Evolutionary conservation across 495 filamentous ascomycete species (phyloP).

Genomic region (Articulospora tetracladia): DNA sequence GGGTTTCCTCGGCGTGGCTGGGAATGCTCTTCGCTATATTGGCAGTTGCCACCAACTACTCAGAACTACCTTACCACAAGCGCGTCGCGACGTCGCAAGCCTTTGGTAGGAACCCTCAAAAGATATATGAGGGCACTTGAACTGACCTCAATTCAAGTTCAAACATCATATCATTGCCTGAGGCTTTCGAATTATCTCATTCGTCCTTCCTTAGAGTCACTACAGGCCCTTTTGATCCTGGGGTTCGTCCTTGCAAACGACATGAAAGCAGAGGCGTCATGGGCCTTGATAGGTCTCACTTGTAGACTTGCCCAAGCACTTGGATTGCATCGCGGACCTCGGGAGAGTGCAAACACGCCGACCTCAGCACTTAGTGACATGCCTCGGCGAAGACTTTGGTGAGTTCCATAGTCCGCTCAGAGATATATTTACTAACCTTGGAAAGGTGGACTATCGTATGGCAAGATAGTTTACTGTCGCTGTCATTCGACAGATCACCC

Average conservation of each 20-base stretch:
- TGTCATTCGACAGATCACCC: constrained; percentile 49
- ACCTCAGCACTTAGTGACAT: constrained; percentile 16
- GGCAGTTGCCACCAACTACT: constrained; percentile 79
- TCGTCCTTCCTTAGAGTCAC: constrained; percentile 53
- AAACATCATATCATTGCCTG: constrained; percentile 54
- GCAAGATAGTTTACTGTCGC: constrained; percentile 52
- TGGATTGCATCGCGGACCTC: constrained; percentile 43
- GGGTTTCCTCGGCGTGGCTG: constrained; percentile 62
- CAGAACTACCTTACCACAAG: constrained; percentile 57
- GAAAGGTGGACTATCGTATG: constrained; percentile 52
- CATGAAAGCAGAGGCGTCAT: constrained; percentile 57
- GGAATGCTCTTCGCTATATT: constrained; percentile 76
- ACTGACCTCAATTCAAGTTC: constrained; percentile 37
- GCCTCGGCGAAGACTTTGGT: constrained; percentile 37
- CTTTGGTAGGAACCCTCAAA: constrained; percentile 11
- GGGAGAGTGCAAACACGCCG: constrained; percentile 26
- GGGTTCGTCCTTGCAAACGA: constrained; percentile 53
- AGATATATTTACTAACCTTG: neutral
- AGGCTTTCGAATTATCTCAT: constrained; percentile 47
- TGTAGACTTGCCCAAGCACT: constrained; percentile 52
- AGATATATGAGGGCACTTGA: neutral
- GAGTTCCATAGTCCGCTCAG: neutral
- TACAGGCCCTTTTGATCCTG: constrained; percentile 50
- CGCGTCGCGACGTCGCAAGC: constrained; percentile 46
- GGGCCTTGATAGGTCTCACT: constrained; percentile 51